Evolutionary conservation across 2,329 filamentous ascomycete species (phyloP).

Genomic region (Calycina herbarum): DNA sequence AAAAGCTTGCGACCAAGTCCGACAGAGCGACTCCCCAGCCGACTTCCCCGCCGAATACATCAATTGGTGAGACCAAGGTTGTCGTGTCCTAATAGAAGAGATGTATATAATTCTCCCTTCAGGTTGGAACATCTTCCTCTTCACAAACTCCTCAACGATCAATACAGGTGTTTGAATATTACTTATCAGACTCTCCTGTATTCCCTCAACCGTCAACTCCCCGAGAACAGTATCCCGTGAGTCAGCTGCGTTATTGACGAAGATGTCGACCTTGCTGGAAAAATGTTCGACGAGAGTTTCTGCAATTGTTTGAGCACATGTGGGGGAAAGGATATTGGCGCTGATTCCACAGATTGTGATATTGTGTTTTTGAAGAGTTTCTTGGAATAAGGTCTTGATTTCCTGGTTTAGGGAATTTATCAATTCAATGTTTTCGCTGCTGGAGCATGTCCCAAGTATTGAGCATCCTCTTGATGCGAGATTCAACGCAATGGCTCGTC

Average conservation of each 20-base stretch:
- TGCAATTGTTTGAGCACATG: conserved; percentile 35
- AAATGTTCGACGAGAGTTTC: conserved; percentile 31
- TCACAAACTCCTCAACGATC: conserved; percentile 41
- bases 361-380: background rate
- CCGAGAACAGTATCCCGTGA: conserved; percentile 36
- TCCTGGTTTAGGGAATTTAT: conserved; percentile 19
- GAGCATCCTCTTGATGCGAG: conserved; percentile 64
- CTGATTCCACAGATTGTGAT: background rate
- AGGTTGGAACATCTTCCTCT: conserved; percentile 35
- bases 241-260: conserved; percentile 39
- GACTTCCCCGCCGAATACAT: conserved; percentile 41
- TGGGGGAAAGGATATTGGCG: background rate
- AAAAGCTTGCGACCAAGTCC: conserved; percentile 41
- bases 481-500: conserved; percentile 64
- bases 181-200: conserved; percentile 38
- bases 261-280: conserved; percentile 37
- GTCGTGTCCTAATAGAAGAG: conserved; percentile 38
- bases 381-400: background rate
- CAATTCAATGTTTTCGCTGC: conserved; percentile 22
- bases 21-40: conserved; percentile 40
- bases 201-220: conserved; percentile 30
- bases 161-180: conserved; percentile 41
- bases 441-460: conserved; percentile 44
- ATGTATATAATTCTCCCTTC: conserved; percentile 41
- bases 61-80: conserved; percentile 39